phyloP scores from a whole-genome alignment of 2,329 filamentous ascomycete genomes.

The Pseudocercospora eumusae region DNA sequence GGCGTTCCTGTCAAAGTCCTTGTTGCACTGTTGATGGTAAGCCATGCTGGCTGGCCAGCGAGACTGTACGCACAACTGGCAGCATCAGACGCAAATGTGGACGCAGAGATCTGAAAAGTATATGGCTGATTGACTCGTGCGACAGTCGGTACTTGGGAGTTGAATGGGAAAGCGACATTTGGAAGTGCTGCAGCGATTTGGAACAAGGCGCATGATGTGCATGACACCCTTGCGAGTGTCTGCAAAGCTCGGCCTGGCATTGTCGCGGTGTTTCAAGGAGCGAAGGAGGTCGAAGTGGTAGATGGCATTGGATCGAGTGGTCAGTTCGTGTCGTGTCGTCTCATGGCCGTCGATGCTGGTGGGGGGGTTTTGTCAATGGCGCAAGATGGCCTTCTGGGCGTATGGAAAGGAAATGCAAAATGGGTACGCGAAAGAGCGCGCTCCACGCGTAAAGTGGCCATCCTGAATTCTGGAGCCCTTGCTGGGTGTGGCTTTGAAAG shows the following conservation, averaged over 20 bases:
- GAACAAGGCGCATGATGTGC: constrained; percentile 24
- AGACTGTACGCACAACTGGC: constrained; percentile 66
- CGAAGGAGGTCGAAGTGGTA: neutral
- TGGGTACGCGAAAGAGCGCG: constrained; percentile 25
- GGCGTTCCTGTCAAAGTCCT: constrained; percentile 74
- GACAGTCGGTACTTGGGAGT: constrained; percentile 79
- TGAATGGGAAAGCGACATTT: constrained; percentile 68
- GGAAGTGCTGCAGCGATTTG: constrained; percentile 34
- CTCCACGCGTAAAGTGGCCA: constrained; percentile 30
- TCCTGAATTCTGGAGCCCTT: constrained; percentile 27
- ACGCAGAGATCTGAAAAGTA: constrained; percentile 68
- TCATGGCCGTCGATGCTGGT: neutral
- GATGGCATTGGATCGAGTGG: neutral
- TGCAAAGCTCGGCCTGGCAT: constrained; percentile 19
- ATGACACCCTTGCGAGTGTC: constrained; percentile 24
- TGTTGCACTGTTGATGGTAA: constrained; percentile 66
- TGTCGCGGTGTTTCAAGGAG: constrained; percentile 12
- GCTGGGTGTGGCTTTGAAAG: constrained; percentile 31
- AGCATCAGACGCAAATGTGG: constrained; percentile 68
- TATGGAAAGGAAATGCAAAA: constrained; percentile 17
- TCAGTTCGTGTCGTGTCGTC: neutral
- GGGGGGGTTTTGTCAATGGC: neutral
- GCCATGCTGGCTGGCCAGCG: constrained; percentile 67
- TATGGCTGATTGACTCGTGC: constrained; percentile 69
- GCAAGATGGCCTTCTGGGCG: constrained; percentile 18